A percentile compares a stretch with the other conserved stretches of the same genome.
phyloP scores from a whole-genome alignment of 1,284 basidiomycete genomes.

The Trichosporon sp. region DNA sequence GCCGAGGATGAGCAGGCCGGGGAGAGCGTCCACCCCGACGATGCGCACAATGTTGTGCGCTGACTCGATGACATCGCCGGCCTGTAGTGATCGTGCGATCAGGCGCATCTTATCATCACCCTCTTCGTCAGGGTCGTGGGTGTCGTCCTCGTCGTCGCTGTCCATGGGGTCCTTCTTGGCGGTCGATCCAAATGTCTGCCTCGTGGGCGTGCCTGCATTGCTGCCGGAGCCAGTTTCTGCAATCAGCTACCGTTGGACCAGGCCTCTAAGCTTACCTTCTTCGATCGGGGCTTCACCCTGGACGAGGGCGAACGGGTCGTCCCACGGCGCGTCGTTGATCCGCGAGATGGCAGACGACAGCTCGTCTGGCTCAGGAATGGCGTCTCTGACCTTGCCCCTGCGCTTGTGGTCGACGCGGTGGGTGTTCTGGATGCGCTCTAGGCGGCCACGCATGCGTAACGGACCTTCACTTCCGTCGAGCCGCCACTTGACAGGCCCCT shows the following conservation, averaged over 20 bases:
- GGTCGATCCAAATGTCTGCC: neutral
- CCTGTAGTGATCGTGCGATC: conserved; percentile 60
- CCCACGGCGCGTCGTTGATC: conserved; percentile 69
- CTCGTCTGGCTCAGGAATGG: conserved; percentile 58
- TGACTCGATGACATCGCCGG: conserved; percentile 87
- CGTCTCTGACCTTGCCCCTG: conserved; percentile 49
- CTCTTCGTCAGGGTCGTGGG: conserved; percentile 42
- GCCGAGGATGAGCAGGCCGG: conserved; percentile 82
- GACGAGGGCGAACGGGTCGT: conserved; percentile 69
- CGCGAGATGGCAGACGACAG: conserved; percentile 60
- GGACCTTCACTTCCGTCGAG: conserved; percentile 86
- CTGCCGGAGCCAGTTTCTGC: neutral
- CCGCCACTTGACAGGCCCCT: conserved; percentile 59
- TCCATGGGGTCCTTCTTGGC: neutral
- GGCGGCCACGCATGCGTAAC: conserved; percentile 58
- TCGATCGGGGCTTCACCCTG: conserved; percentile 61
- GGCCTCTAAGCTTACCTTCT: conserved; percentile 52
- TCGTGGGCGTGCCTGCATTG: neutral
- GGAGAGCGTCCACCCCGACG: conserved; percentile 73
- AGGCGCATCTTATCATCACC: conserved; percentile 64
- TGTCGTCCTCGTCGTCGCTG: neutral
- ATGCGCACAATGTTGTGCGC: conserved; percentile 73
- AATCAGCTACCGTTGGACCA: neutral
- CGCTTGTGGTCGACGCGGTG: neutral
- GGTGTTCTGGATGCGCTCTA: conserved; percentile 33